Percentiles rank a stretch among this genome's conserved stretches.
These are phyloP conservation scores for Caryopteris hybrid DNA, from an alignment of 305 asterid genomes.

Conservation along the genomic window DNA sequence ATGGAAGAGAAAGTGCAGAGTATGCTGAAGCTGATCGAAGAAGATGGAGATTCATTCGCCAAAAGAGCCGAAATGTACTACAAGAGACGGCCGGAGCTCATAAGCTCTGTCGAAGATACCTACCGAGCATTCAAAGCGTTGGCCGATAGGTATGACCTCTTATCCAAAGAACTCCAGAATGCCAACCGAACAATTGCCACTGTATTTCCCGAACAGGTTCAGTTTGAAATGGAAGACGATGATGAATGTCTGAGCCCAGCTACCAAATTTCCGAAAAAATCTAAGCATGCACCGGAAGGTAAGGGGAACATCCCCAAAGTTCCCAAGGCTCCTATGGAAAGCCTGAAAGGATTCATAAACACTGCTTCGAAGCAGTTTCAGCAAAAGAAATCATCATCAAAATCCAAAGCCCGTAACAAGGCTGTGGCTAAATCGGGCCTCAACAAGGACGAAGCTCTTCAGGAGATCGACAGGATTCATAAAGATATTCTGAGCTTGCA, in stretches of 20 bases:
- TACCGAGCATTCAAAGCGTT: constrained; percentile 70
- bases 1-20: constrained; percentile 75
- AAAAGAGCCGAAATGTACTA: constrained; percentile 97
- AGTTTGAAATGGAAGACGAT: constrained; percentile 58
- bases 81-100: constrained; percentile 86
- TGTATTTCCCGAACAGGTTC: constrained; percentile 81
- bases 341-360: constrained; percentile 51
- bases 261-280: constrained; percentile 24
- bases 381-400: constrained; percentile 26
- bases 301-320: constrained; percentile 40
- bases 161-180: constrained; percentile 81
- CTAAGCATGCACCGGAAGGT: constrained; percentile 21
- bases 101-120: constrained; percentile 72
- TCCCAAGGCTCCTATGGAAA: constrained; percentile 60
- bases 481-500: constrained; percentile 57
- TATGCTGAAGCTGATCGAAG: constrained; percentile 71
- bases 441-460: constrained; percentile 50
- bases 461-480: constrained; percentile 57
- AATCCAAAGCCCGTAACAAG: constrained; percentile 14
- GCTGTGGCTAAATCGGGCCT: constrained; percentile 34
- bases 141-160: constrained; percentile 81
- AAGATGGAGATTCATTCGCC: constrained; percentile 94
- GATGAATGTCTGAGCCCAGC: constrained; percentile 34
- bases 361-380: constrained; percentile 45
- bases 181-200: constrained; percentile 85